Evolutionary conservation across 768 basidiomycete species (phyloP), one percentile per base, ranked within the genome.

Genomic region (Exidia glandulosa): DNA sequence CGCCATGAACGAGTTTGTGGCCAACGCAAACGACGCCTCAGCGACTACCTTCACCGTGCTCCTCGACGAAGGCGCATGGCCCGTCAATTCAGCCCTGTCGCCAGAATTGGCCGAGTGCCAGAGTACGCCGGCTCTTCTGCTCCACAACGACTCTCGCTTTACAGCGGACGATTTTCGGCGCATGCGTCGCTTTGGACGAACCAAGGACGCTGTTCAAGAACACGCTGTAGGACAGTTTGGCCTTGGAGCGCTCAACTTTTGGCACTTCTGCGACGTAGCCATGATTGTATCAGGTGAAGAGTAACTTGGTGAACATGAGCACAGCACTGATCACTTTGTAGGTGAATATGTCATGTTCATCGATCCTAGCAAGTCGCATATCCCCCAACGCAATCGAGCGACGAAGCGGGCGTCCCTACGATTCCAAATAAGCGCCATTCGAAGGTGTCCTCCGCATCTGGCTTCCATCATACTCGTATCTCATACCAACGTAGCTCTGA

Each of bases 141-240:
- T 82, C 2, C 72, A 77, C 63, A 83, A 82, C 63, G 67, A 79
- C 56, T 68, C 71, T 0, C 63, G 65, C 0, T 81, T 82, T 59
- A 66, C 72, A 0, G 65, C 72, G 2, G 59, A 71, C 14, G 81
- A 82, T 57, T 81, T 80, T 37, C 66, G 69, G 27, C 80, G 80
- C 0, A 77, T 82, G 23, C 72, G 76, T 27, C 65, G 66, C 12
- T 77, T 77, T 2, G 77, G 78, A 2, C 65, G 73, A 19, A 80
- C 81, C 2, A 76, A 78, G 0, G 82, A 83, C 61, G 62, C 64
- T 16, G 69, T 63, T 1, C 65, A 65, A 25, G 61, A 57, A 1
- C 74, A 74, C 58, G 75, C 74, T 1, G 81, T 81, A 37, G 81
- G 81, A 0, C 75, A 76, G 58, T 82, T 80, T 66, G 81, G 81